Evolutionary conservation across 108 stramenopile genomes (phyloP), one percentile per base, ranked within the genome.

Genomic region (Cyclotella atomus): DNA sequence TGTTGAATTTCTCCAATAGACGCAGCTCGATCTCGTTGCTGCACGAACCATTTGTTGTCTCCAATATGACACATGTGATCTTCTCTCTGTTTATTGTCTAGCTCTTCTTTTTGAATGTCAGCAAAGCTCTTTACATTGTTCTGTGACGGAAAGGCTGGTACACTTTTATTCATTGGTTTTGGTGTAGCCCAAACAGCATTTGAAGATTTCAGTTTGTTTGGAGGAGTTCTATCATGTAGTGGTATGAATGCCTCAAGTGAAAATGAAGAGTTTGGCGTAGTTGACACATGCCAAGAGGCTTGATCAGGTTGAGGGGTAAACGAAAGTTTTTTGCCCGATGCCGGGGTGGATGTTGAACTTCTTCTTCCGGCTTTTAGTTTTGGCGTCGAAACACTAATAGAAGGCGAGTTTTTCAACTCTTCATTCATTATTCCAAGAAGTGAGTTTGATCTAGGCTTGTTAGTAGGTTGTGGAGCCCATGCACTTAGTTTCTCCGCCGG

Each of bases 41-140:
- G 77, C 30, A 94, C 70, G 54, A 78, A 94, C 92, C 92, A 94
- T 28, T 76, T 65, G 38, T 79, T 85, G 5, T 76, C 87, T 0
- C 68, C 76, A 36, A 75, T 70, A 17, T 70, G 68, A 61, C 72
- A 82, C 55, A 72, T 78, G 16, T 77, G 65, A 60, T 87, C 88
- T 71, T 90, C 71, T 19, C 76, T 84, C 27, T 71, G 29, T 29
- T 76, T 77, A 45, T 88, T 71, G n/a, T 61, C 78, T 43, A 65
- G 71, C 60, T 94, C 90, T 67, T 94, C 86, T 43, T 89, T 61
- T 59, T 94, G 92, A 38, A 94, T 94, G 19, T 88, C 85, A 14
- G 55, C 45, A 61, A 88, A 85, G 50, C 81, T 83, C 46, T 38
- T 70, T 20, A 15, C 60, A 35, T 66, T 74, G 3, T 33, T 19